These are phyloP conservation scores for Coccomyxa subellipsoidea DNA, from an alignment of 163 green algal genomes.

Conservation along the genomic window DNA sequence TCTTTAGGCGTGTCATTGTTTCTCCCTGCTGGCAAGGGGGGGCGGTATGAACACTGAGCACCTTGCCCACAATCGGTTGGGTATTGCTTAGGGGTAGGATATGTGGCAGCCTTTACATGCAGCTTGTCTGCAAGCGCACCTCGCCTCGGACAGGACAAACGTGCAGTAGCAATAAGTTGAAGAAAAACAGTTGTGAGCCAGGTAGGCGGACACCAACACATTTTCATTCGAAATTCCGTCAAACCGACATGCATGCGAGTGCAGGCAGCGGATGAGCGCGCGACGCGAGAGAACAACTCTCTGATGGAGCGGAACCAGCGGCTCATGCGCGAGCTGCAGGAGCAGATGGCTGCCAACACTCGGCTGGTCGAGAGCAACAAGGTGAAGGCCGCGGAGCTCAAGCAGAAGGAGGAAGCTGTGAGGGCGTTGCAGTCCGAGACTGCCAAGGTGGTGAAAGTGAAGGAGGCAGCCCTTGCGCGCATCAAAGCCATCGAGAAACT, in stretches of 20 bases:
- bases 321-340: slow-evolving; percentile 86
- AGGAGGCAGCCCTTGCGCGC: slow-evolving; percentile 47
- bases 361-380: slow-evolving; percentile 83
- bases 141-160: not conserved
- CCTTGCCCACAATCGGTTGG: no score
- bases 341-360: slow-evolving; percentile 81
- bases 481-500: slow-evolving; percentile 70
- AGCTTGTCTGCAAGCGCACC: not conserved
- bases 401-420: slow-evolving; percentile 84
- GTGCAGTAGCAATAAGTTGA: not conserved
- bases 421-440: slow-evolving; percentile 29
- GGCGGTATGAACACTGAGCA: no score
- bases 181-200: no score
- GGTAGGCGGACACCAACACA: no score
- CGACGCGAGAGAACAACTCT: slow-evolving; percentile 84
- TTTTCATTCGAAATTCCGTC: no score
- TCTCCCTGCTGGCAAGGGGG: not conserved
- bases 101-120: no score
- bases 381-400: slow-evolving; percentile 80
- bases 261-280: slow-evolving; percentile 62
- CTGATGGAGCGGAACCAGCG: slow-evolving; percentile 82
- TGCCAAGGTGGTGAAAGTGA: slow-evolving; percentile 31
- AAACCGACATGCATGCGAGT: no score
- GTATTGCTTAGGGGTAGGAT: no score
- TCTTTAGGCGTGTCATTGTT: not conserved